phyloP scores from a whole-genome alignment of 768 basidiomycete genomes.

The Kwoniella newhampshirensis region DNA sequence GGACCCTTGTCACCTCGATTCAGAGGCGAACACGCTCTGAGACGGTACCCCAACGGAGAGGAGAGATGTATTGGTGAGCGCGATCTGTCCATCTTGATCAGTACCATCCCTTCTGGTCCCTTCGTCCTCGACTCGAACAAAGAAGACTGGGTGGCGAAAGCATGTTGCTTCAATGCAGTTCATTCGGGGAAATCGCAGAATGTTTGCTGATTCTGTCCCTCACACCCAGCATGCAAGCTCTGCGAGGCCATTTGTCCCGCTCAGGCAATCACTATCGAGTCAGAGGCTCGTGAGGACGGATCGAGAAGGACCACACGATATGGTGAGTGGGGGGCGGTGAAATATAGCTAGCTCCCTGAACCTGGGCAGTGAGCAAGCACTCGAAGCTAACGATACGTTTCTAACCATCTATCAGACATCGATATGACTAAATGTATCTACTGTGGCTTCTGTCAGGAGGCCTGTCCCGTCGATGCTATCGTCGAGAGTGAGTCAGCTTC shows the following conservation, averaged over 20 bases:
- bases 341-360: no score
- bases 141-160: not conserved
- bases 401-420: no score
- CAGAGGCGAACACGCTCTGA: slow-evolving; percentile 95
- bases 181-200: no score
- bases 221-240: slow-evolving; percentile 80
- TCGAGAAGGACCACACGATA: slow-evolving; percentile 97
- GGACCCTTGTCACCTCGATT: slow-evolving; percentile 96
- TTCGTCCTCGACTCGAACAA: no score
- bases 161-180: not conserved
- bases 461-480: slow-evolving; percentile 98
- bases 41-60: slow-evolving; percentile 95
- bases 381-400: no score
- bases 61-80: slow-evolving; percentile 93
- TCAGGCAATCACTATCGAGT: slow-evolving; percentile 98
- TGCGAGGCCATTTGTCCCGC: slow-evolving; percentile 99
- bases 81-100: no score
- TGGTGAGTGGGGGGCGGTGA: no score
- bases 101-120: not conserved
- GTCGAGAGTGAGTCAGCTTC: slow-evolving; percentile 77
- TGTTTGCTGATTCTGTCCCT: not conserved
- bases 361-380: slow-evolving; percentile 2
- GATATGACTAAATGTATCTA: slow-evolving; percentile 99
- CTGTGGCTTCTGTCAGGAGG: slow-evolving; percentile 99
- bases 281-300: slow-evolving; percentile 91